Evolutionary conservation across 768 basidiomycete genomes (phyloP).

Genomic region (Sporobolomyces roseus): DNA sequence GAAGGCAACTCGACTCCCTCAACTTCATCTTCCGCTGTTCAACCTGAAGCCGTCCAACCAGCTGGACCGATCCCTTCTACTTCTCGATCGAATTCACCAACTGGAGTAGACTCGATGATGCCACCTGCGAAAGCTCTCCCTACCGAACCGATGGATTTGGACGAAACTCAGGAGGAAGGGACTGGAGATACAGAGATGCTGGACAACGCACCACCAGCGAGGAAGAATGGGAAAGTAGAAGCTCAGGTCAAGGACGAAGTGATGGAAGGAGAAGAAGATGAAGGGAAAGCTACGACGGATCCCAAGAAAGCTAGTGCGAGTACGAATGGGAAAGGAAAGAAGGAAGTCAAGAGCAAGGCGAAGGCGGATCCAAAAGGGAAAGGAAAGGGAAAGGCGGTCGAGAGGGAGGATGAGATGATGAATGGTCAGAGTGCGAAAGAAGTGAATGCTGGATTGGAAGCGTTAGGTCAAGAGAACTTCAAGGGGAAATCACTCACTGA

Average conservation of each 20-base stretch:
- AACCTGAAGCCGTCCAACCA: neutral
- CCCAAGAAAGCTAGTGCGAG: conserved; percentile 1
- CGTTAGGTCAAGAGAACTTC: conserved; percentile 40
- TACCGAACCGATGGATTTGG: conserved; percentile 39
- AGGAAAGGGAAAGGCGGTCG: conserved; percentile 29
- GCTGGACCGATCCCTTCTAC: conserved; percentile 10
- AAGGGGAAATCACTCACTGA: conserved; percentile 75
- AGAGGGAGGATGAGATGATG: conserved; percentile 13
- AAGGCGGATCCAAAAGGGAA: conserved; percentile 21
- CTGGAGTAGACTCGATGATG: conserved; percentile 8
- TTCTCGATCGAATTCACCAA: conserved; percentile 3
- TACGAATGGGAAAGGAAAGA: neutral
- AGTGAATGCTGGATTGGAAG: conserved; percentile 24
- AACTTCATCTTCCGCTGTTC: neutral
- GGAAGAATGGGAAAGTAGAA: neutral
- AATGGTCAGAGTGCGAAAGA: conserved; percentile 35
- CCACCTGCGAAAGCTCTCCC: conserved; percentile 33
- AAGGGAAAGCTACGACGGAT: conserved; percentile 10
- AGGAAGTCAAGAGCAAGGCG: neutral
- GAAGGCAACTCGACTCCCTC: neutral
- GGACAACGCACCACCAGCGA: neutral
- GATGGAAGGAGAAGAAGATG: neutral
- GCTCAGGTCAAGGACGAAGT: neutral
- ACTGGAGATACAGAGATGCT: conserved; percentile 34
- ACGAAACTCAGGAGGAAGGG: conserved; percentile 26